Conservation (phyloP, 75 land plant species). For the Larix kaempferi region DNA sequence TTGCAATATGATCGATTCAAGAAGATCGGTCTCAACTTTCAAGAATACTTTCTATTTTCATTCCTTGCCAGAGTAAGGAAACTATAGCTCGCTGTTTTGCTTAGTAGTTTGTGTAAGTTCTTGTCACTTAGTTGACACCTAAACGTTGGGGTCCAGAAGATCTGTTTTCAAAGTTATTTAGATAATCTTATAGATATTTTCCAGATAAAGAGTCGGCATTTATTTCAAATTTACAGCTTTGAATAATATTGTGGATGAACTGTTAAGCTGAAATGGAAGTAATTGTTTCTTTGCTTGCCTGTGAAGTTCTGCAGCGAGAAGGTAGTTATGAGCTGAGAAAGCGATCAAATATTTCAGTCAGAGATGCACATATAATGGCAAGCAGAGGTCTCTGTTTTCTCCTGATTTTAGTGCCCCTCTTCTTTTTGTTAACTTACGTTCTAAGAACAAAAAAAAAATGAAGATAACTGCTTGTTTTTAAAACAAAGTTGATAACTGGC, state of each 20-base stretch:
- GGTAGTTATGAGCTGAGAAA: background rate
- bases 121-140: background rate
- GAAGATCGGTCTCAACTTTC: slow-evolving; percentile 2
- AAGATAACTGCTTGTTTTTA: background rate
- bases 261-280: background rate
- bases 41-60: background rate
- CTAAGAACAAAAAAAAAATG: background rate
- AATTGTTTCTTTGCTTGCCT: slow-evolving; percentile 2
- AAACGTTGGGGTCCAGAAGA: background rate
- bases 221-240: too few species aligned
- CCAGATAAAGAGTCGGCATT: background rate
- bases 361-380: slow-evolving; percentile 4
- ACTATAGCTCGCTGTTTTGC: background rate
- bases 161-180: background rate
- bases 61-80: background rate
- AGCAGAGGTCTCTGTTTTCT: background rate
- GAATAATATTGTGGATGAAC: background rate
- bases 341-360: background rate
- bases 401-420: background rate
- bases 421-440: background rate
- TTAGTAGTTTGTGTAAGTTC: background rate
- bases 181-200: background rate
- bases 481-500: background rate
- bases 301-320: slow-evolving; percentile 9
- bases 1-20: too few species aligned